Percentiles rank a stretch among this genome's conserved stretches.
Conservation (phyloP, 768 basidiomycete species). For the Mycena alexandri region DNA sequence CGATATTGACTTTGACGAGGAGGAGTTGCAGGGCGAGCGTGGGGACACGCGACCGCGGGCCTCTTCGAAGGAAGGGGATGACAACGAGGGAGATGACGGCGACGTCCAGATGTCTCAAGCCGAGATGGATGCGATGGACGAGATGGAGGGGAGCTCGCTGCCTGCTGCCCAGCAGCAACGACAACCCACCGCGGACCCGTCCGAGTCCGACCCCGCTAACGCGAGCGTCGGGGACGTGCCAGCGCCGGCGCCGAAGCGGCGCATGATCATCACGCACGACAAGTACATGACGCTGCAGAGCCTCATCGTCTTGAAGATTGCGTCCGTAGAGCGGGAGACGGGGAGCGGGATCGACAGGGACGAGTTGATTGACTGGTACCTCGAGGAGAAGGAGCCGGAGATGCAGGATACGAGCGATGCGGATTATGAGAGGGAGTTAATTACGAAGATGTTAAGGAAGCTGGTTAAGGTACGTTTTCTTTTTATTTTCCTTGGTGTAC, state of each 20-base stretch:
- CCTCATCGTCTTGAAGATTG: conserved; percentile 86
- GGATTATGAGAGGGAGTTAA: conserved; percentile 91
- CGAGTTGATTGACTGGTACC: conserved; percentile 96
- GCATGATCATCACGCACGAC: conserved; percentile 96
- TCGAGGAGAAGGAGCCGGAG: conserved; percentile 89
- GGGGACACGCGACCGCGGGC: conserved; percentile 51
- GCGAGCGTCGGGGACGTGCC: conserved; percentile 51
- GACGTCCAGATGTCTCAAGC: conserved; percentile 58
- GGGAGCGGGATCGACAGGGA: conserved; percentile 87
- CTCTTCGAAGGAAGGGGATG: conserved; percentile 46
- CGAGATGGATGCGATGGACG: conserved; percentile 61
- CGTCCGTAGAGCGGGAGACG: conserved; percentile 80
- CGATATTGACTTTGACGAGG: conserved; percentile 97
- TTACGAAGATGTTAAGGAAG: conserved; percentile 89
- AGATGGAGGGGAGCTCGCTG: conserved; percentile 64
- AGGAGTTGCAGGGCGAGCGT: conserved; percentile 75
- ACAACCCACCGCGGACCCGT: conserved; percentile 39
- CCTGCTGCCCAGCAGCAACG: conserved; percentile 47
- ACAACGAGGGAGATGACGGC: conserved; percentile 64
- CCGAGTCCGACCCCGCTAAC: conserved; percentile 56
- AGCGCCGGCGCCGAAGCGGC: conserved; percentile 67
- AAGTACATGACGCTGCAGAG: conserved; percentile 92
- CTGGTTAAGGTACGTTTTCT: conserved; percentile 82
- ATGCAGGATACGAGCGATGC: conserved; percentile 87
- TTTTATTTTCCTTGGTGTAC: background rate